phyloP scores from a whole-genome alignment of 805 yeast genomes.

The Lipomyces lipofer region DNA sequence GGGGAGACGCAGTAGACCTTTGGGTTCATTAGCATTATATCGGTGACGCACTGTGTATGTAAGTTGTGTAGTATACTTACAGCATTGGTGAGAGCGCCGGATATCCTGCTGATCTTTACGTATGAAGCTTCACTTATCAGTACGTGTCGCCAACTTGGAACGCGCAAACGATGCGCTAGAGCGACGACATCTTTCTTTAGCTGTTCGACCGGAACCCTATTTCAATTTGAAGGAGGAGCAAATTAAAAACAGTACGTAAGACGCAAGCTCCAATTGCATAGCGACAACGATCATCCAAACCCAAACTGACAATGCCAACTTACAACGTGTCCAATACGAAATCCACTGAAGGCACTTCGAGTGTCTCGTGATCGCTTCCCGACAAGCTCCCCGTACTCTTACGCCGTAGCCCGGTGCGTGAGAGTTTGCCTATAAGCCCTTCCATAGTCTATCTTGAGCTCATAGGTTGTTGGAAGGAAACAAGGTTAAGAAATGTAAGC shows the following conservation, averaged over 20 bases:
- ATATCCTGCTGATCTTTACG: conserved; percentile 63
- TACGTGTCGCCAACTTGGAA: conserved; percentile 78
- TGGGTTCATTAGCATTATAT: neutral
- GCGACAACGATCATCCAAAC: too few species aligned
- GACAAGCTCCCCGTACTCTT: conserved; percentile 14
- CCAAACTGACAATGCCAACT: too few species aligned
- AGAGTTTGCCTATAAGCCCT: too few species aligned
- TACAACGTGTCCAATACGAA: conserved; percentile 18
- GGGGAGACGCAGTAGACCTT: conserved; percentile 64
- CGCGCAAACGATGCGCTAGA: conserved; percentile 44
- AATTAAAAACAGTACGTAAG: neutral
- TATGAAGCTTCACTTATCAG: conserved; percentile 41
- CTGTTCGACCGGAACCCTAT: conserved; percentile 18
- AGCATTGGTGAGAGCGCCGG: conserved; percentile 92
- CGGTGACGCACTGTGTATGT: too few species aligned
- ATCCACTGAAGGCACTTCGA: conserved; percentile 17
- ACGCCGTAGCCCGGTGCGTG: conserved; percentile 3
- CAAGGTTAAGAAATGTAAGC: too few species aligned
- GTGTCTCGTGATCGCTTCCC: conserved; percentile 28
- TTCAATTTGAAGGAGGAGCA: neutral
- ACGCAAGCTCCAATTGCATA: too few species aligned
- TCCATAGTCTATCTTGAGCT: too few species aligned
- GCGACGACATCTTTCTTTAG: conserved; percentile 18
- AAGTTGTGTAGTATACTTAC: too few species aligned
- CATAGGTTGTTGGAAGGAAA: too few species aligned